phyloP scores from a whole-genome alignment of 1,139 yeast genomes.

The Arxiozyma heterogenica region DNA sequence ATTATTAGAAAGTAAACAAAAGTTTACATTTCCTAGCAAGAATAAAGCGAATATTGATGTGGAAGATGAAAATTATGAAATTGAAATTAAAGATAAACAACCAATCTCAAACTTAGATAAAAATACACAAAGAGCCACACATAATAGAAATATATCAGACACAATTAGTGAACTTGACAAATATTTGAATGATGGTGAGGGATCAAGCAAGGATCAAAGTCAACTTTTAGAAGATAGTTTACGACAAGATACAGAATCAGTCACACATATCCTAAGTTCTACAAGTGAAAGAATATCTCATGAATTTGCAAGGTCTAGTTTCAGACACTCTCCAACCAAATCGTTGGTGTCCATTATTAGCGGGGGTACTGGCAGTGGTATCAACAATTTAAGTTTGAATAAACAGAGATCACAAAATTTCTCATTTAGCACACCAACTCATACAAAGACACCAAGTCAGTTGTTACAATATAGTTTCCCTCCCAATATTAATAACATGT shows the following conservation, averaged over 20 bases:
- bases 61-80: not conserved
- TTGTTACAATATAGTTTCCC: constrained; percentile 10
- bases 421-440: constrained; percentile 8
- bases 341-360: constrained; percentile 26
- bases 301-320: constrained; percentile 8
- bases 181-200: constrained; percentile 16
- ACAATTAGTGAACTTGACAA: constrained; percentile 24
- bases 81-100: not conserved
- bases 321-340: constrained; percentile 29
- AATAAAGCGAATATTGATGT: constrained; percentile 1
- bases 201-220: constrained; percentile 11
- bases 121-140: not conserved
- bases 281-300: not conserved
- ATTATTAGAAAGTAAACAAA: constrained; percentile 6
- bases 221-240: constrained; percentile 21
- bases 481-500: constrained; percentile 1
- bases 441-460: constrained; percentile 17
- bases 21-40: constrained; percentile 15
- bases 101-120: not conserved
- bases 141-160: constrained; percentile 10
- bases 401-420: constrained; percentile 15
- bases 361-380: constrained; percentile 7
- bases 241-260: constrained; percentile 13
- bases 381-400: constrained; percentile 7
- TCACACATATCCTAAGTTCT: constrained; percentile 9